These are phyloP conservation scores for Tricholoma sp. DNA, from an alignment of 768 basidiomycete species.

Conservation along the genomic window DNA sequence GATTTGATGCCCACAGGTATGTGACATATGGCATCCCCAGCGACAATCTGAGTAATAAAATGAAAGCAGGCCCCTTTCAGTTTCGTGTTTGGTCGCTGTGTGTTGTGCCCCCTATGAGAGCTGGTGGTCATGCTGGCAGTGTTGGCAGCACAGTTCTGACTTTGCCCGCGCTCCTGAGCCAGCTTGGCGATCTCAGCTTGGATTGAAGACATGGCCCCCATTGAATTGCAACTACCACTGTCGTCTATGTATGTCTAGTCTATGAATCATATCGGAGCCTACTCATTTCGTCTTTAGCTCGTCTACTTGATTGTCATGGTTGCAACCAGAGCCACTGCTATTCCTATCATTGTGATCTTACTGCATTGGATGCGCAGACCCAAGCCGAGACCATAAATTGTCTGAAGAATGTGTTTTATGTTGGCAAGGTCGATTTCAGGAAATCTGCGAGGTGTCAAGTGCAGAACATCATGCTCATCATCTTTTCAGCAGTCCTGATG, in stretches of 20 bases:
- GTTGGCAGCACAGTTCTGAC: too few species aligned
- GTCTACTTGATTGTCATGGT: conserved; percentile 83
- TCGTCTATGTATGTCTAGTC: conserved; percentile 70
- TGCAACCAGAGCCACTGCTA: conserved; percentile 57
- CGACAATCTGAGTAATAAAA: too few species aligned
- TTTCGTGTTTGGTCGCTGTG: too few species aligned
- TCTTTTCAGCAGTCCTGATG: conserved; percentile 71
- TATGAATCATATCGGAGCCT: neutral
- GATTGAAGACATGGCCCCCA: too few species aligned
- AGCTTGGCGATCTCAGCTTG: too few species aligned
- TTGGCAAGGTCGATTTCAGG: conserved; percentile 76
- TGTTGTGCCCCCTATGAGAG: too few species aligned
- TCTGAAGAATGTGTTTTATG: conserved; percentile 74
- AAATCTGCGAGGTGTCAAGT: conserved; percentile 73
- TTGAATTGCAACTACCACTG: too few species aligned
- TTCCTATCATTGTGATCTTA: conserved; percentile 78
- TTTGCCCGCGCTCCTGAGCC: too few species aligned
- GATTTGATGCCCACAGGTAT: too few species aligned
- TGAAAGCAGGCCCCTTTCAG: too few species aligned
- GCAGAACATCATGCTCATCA: conserved; percentile 79
- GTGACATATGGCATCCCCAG: too few species aligned
- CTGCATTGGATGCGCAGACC: conserved; percentile 41
- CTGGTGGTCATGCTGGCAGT: too few species aligned
- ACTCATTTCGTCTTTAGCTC: conserved; percentile 39
- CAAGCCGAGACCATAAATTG: conserved; percentile 55